A percentile compares a stretch with the other conserved stretches of the same genome.
Conservation (phyloP, 2,329 filamentous ascomycete species). For the Alternaria burnsii region DNA sequence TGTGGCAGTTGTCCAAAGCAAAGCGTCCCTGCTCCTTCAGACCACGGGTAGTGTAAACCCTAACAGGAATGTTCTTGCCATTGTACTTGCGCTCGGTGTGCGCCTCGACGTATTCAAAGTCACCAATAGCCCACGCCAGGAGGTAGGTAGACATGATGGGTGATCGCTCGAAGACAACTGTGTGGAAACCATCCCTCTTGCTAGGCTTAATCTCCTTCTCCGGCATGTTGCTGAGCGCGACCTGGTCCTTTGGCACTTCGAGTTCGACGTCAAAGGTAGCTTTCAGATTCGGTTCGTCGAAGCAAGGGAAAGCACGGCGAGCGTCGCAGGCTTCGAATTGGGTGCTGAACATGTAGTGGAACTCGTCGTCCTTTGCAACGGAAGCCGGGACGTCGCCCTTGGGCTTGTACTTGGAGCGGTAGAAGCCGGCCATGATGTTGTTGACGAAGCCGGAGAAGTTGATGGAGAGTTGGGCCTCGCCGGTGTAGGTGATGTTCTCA, state of each 20-base stretch:
- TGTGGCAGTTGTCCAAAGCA: conserved; percentile 88
- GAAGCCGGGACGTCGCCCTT: conserved; percentile 74
- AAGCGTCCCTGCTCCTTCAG: conserved; percentile 90
- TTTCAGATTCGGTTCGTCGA: conserved; percentile 97
- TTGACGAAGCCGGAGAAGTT: conserved; percentile 85
- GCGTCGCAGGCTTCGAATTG: conserved; percentile 98
- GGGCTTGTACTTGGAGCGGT: conserved; percentile 92
- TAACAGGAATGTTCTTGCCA: conserved; percentile 87
- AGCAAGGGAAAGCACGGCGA: conserved; percentile 93
- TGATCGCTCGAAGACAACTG: conserved; percentile 88
- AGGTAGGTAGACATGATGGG: conserved; percentile 97
- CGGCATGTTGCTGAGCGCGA: conserved; percentile 95
- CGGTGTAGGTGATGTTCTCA: conserved; percentile 72
- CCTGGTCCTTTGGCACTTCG: conserved; percentile 86
- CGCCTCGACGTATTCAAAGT: conserved; percentile 96
- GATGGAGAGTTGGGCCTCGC: conserved; percentile 73
- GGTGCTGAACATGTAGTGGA: conserved; percentile 81
- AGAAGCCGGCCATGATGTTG: conserved; percentile 89
- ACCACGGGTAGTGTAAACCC: conserved; percentile 95
- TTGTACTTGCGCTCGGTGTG: conserved; percentile 91
- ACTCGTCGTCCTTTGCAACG: conserved; percentile 75
- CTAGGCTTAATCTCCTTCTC: conserved; percentile 79
- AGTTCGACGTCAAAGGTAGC: conserved; percentile 94
- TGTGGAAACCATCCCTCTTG: conserved; percentile 74
- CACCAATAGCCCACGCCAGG: conserved; percentile 92